phyloP scores from a whole-genome alignment of 345 rosid genomes.

The Salix suchowensis region DNA sequence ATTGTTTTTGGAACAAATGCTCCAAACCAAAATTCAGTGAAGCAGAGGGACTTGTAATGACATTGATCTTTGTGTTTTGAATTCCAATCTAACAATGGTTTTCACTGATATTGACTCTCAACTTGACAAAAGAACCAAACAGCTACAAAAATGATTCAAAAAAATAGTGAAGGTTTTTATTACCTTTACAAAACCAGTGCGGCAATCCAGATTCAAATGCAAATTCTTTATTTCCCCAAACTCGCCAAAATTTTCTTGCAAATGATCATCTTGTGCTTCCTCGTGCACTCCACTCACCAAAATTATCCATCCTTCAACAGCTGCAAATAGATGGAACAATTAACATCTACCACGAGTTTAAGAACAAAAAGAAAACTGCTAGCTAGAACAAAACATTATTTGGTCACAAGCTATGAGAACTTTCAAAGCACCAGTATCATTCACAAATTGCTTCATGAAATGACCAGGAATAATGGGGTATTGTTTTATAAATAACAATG shows the following conservation, averaged over 20 bases:
- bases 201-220: constrained; percentile 77
- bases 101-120: not conserved
- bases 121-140: not conserved
- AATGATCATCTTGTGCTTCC: constrained; percentile 79
- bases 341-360: not conserved
- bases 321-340: constrained; percentile 29
- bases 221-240: constrained; percentile 72
- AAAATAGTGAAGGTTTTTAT: not conserved
- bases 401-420: not conserved
- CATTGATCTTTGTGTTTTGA: not conserved
- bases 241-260: constrained; percentile 62
- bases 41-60: not conserved
- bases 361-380: not conserved
- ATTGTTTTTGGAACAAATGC: not conserved
- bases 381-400: not conserved
- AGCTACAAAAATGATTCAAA: not conserved
- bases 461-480: not conserved
- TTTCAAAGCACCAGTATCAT: not conserved
- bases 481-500: not conserved
- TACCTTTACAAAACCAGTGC: constrained; percentile 86
- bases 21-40: not conserved
- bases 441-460: not conserved
- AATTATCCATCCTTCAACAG: constrained; percentile 84
- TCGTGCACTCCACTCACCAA: constrained; percentile 71
- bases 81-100: not conserved